Percentiles rank a stretch among this genome's conserved stretches.
Evolutionary conservation across 2,329 filamentous ascomycete species (phyloP).

Genomic region (Penicillium sp.): DNA sequence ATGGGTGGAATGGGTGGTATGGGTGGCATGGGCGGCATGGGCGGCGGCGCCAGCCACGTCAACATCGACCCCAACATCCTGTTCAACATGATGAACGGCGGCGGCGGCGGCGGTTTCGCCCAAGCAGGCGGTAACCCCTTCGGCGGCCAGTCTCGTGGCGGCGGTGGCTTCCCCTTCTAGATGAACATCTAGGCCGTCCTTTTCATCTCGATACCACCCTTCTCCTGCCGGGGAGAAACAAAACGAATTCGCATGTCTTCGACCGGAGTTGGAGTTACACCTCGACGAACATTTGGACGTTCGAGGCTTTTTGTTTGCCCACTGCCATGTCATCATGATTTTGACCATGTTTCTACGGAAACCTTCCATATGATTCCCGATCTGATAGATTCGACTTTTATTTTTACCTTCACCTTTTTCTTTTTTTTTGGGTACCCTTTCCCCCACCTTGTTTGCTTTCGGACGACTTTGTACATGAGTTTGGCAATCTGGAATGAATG

Average conservation of each 20-base stretch:
- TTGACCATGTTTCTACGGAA: conserved; percentile 12
- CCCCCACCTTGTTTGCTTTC: background rate
- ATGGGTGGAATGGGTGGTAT: conserved; percentile 49
- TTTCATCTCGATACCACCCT: conserved; percentile 6
- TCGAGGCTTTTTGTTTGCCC: conserved; percentile 6
- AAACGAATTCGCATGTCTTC: conserved; percentile 13
- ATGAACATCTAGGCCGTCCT: background rate
- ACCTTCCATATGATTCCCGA: conserved; percentile 22
- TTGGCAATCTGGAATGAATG: conserved; percentile 15
- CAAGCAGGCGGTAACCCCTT: conserved; percentile 55
- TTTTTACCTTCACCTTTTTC: background rate
- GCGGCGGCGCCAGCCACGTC: conserved; percentile 46
- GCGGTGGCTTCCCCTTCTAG: conserved; percentile 62
- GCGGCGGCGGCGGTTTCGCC: conserved; percentile 47
- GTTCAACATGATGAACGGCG: conserved; percentile 81
- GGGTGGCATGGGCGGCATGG: conserved; percentile 63
- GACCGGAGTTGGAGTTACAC: conserved; percentile 14
- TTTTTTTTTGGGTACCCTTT: background rate
- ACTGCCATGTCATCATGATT: conserved; percentile 9
- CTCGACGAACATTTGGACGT: conserved; percentile 6
- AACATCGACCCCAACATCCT: conserved; percentile 75
- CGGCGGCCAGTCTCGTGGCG: conserved; percentile 43
- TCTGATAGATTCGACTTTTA: conserved; percentile 17
- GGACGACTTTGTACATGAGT: conserved; percentile 13
- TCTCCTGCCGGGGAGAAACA: conserved; percentile 1